These are phyloP conservation scores for Penicillium sp. DNA, from an alignment of 2,329 filamentous ascomycete genomes.

Conservation along the genomic window DNA sequence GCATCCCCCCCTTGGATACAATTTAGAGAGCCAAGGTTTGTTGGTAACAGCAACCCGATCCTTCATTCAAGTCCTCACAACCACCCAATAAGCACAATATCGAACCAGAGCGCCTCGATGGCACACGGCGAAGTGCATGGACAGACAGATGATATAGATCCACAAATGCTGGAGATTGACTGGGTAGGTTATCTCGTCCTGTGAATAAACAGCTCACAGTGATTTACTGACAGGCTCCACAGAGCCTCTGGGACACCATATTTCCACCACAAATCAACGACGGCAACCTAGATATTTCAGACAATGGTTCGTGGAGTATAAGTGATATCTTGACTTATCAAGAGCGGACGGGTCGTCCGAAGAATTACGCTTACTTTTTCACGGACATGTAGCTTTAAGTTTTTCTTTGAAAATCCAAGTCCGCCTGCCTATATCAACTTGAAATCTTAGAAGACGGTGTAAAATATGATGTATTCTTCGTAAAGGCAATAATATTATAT, in stretches of 20 bases:
- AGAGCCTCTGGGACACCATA: constrained; percentile 3
- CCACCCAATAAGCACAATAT: not conserved
- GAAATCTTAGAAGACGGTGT: too few species aligned
- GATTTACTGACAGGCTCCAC: not conserved
- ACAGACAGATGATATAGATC: not conserved
- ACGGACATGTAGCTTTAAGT: too few species aligned
- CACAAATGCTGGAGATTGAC: constrained; percentile 5
- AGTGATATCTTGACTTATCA: too few species aligned
- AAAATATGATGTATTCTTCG: too few species aligned
- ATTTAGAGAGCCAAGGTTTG: not conserved
- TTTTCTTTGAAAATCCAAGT: too few species aligned
- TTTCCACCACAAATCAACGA: constrained; percentile 2
- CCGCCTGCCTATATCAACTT: too few species aligned
- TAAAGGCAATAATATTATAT: too few species aligned
- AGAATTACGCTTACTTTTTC: too few species aligned
- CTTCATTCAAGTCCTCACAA: not conserved
- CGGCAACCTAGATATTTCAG: not conserved
- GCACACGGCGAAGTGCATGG: not conserved
- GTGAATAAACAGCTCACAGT: not conserved
- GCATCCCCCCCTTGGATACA: not conserved
- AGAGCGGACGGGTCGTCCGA: too few species aligned
- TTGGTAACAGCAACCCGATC: not conserved
- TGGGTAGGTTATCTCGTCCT: not conserved
- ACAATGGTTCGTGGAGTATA: not conserved
- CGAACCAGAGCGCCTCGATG: not conserved